Evolutionary conservation across 148 eudicot genomes (phyloP), one percentile per base, ranked within the genome.

Genomic region (Camellia granthamiana): DNA sequence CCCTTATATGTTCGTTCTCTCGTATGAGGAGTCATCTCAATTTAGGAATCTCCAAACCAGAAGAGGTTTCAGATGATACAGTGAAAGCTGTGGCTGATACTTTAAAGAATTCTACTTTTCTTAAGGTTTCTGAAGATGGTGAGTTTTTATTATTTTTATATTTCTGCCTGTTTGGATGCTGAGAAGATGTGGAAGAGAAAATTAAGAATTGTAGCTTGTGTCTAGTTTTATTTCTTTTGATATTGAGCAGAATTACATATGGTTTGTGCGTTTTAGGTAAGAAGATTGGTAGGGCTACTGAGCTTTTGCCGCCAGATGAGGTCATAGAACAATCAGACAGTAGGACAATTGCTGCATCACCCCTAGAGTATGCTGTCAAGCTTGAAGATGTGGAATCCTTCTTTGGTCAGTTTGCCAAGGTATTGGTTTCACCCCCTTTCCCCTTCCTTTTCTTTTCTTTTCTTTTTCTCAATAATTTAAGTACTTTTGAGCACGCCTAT

Each of bases 121-220:
- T 95, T 67, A 90, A 89, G 80, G 76, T 95, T 78, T 95, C 99
- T 12, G 95, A 90, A 38, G 99, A 95, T 87, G 97, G 99, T 95
- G 83, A 72, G 84, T 77, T 21, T 76, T 72, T 38, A 2, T 59
- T 44, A 1, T 70, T 19, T n/a, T 54, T 60, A 51, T 43, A 18
- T 55, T 5, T 62, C 44, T 43, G 11, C 42, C 43, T 21, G 42
- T 38, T 65, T 52, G 16, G 59, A n/a, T 63, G 16, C 41, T 81
- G 72, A 63, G 60, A 81, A 43, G 4, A 59, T 14, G 43, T 60
- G 21, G 52, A 47, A 18, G 56, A 47, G 6, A 70, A 51, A n/a
- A 56, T 3, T 47, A 12, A 52, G 59, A 81, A 43, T 23, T 75
- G 42, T 80, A 9, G 51, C 18, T 68, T 49, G 42, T 19, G n/a